Conservation (phyloP, 495 filamentous ascomycete genomes). For the Penicillium bialowiezense region DNA sequence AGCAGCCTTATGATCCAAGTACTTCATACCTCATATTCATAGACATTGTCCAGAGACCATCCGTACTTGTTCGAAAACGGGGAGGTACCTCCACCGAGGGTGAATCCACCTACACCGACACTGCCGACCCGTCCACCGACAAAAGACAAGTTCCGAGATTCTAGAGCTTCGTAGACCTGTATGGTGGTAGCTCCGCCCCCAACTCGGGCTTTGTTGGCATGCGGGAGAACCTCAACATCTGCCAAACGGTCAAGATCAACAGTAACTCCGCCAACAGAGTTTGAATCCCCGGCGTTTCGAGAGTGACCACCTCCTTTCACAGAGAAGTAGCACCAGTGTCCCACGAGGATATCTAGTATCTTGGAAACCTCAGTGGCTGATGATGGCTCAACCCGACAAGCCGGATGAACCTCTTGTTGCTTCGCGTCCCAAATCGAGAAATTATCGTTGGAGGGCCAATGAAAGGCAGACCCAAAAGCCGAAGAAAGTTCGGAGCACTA, state of each 20-base stretch:
- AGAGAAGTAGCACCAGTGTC: slow-evolving; percentile 39
- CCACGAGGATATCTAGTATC: slow-evolving; percentile 8
- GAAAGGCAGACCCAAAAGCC: slow-evolving; percentile 10
- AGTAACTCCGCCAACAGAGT: slow-evolving; percentile 28
- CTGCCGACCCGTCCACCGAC: slow-evolving; percentile 46
- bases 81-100: slow-evolving; percentile 28
- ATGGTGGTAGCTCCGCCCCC: slow-evolving; percentile 43
- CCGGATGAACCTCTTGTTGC: slow-evolving; percentile 39
- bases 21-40: slow-evolving; percentile 34
- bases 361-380: slow-evolving; percentile 27
- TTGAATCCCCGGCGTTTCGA: slow-evolving; percentile 20
- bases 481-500: slow-evolving; percentile 11
- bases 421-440: slow-evolving; percentile 48
- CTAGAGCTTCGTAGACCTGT: slow-evolving; percentile 41
- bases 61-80: slow-evolving; percentile 43
- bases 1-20: slow-evolving; percentile 17
- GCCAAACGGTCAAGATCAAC: slow-evolving; percentile 32
- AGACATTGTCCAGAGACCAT: slow-evolving; percentile 32
- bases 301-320: slow-evolving; percentile 47
- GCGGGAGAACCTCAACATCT: slow-evolving; percentile 30
- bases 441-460: slow-evolving; percentile 34
- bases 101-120: slow-evolving; percentile 44
- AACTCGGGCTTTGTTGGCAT: slow-evolving; percentile 27
- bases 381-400: slow-evolving; percentile 47
- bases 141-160: slow-evolving; percentile 41